phyloP scores from a whole-genome alignment of 495 filamentous ascomycete genomes.

The Hypoxylon lienhwacheense region DNA sequence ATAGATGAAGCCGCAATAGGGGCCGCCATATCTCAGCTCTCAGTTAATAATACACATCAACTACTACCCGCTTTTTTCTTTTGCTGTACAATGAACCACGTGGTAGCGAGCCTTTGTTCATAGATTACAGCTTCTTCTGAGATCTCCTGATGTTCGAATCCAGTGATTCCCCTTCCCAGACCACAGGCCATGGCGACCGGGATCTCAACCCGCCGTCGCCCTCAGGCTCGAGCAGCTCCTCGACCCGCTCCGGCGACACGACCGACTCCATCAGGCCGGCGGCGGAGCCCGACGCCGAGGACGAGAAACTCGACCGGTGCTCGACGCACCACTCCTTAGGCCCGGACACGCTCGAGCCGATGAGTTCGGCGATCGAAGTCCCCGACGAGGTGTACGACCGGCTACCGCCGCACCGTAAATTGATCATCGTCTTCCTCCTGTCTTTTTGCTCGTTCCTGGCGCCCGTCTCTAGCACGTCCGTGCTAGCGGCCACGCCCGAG shows the following conservation, averaged over 20 bases:
- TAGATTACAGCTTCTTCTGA: not conserved
- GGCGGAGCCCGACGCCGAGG: conserved; percentile 3
- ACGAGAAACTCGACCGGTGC: conserved; percentile 29
- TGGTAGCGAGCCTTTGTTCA: conserved; percentile 6
- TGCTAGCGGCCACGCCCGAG: conserved; percentile 70
- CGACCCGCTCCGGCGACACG: conserved; percentile 23
- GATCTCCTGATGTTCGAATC: conserved; percentile 22
- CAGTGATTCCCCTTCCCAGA: conserved; percentile 3
- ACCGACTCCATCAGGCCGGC: conserved; percentile 15
- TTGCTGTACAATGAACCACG: conserved; percentile 18
- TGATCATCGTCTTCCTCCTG: conserved; percentile 62
- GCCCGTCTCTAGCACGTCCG: conserved; percentile 68
- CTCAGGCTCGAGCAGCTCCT: conserved; percentile 20
- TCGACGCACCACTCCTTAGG: conserved; percentile 41
- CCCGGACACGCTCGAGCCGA: conserved; percentile 43
- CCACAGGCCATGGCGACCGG: conserved; percentile 3
- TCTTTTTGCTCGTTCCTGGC: conserved; percentile 69
- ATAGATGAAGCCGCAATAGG: conserved; percentile 9
- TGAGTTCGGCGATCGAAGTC: conserved; percentile 45
- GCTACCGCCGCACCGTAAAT: conserved; percentile 59
- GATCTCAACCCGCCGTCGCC: not conserved
- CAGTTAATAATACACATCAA: not conserved
- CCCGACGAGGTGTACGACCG: conserved; percentile 55
- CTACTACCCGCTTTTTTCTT: not conserved
- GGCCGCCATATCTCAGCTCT: conserved; percentile 1